Conservation (phyloP, 2,329 filamentous ascomycete genomes). For the Xylariaceae sp. region DNA sequence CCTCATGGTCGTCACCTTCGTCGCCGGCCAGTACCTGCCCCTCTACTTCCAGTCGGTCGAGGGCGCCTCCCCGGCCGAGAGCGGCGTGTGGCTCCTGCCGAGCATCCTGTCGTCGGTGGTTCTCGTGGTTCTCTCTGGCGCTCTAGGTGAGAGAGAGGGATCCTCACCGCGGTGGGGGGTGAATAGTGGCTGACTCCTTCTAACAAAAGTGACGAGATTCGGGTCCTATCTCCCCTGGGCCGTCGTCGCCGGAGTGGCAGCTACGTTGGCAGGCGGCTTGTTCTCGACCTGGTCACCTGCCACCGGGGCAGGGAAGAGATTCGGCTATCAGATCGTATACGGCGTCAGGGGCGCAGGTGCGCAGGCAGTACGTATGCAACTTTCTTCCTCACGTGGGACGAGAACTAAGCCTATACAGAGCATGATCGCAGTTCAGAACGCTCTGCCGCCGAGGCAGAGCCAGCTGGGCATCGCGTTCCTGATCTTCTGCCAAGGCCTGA, state of each 20-base stretch:
- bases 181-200: no score
- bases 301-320: conserved; percentile 2
- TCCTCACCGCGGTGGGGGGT: no score
- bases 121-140: conserved; percentile 1
- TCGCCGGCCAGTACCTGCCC: conserved; percentile 2
- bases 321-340: conserved; percentile 5
- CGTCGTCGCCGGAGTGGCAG: neutral
- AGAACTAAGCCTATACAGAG: neutral
- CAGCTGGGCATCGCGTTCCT: conserved; percentile 3
- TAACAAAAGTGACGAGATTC: conserved; percentile 1
- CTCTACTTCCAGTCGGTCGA: conserved; percentile 7
- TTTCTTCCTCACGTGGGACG: neutral
- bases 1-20: conserved; percentile 1
- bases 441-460: conserved; percentile 1
- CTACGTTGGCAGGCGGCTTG: conserved; percentile 3
- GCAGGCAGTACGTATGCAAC: conserved; percentile 1
- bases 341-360: conserved; percentile 3
- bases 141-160: no score
- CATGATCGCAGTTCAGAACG: conserved; percentile 3
- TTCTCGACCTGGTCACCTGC: conserved; percentile 2
- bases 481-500: neutral
- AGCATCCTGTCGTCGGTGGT: no score
- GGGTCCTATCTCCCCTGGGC: conserved; percentile 5
- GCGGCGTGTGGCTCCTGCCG: conserved; percentile 4
- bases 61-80: conserved; percentile 1